These are phyloP conservation scores for Sclerotinia sclerotiorum DNA, from an alignment of 2,329 filamentous ascomycete species.

Conservation along the genomic window DNA sequence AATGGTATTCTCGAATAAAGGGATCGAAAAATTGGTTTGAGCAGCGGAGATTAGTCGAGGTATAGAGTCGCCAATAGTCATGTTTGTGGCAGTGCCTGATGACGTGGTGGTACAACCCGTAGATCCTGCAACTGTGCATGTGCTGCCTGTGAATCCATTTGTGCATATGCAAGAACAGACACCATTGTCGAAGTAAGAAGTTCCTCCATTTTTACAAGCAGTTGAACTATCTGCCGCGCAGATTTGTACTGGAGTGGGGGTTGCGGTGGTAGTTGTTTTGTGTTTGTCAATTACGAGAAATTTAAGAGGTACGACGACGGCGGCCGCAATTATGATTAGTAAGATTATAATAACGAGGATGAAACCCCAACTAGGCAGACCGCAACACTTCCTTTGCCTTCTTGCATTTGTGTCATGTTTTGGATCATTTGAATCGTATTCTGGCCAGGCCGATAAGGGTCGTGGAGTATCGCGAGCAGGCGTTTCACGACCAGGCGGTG, in stretches of 20 bases:
- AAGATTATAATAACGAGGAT: slow-evolving; percentile 63
- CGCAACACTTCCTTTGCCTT: slow-evolving; percentile 68
- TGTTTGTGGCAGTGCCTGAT: slow-evolving; percentile 51
- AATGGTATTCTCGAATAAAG: slow-evolving; percentile 68
- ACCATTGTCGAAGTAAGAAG: slow-evolving; percentile 65
- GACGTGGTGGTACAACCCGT: slow-evolving; percentile 56
- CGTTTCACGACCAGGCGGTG: slow-evolving; percentile 56
- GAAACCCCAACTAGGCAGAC: slow-evolving; percentile 78
- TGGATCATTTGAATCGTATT: slow-evolving; percentile 29
- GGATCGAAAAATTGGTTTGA: slow-evolving; percentile 69
- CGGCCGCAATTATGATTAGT: slow-evolving; percentile 73
- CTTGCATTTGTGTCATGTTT: slow-evolving; percentile 27
- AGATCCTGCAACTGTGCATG: slow-evolving; percentile 53
- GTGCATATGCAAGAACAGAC: slow-evolving; percentile 84
- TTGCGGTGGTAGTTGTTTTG: slow-evolving; percentile 33
- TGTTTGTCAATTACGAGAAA: slow-evolving; percentile 60
- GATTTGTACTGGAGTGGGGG: slow-evolving; percentile 26
- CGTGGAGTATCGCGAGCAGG: slow-evolving; percentile 44
- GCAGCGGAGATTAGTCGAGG: slow-evolving; percentile 69
- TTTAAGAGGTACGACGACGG: slow-evolving; percentile 74
- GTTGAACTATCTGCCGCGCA: slow-evolving; percentile 67
- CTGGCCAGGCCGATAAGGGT: slow-evolving; percentile 42
- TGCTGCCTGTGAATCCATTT: slow-evolving; percentile 75
- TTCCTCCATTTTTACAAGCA: slow-evolving; percentile 68
- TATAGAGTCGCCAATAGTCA: slow-evolving; percentile 78